Evolutionary conservation across 192 early-diverging fungal genomes (phyloP).

Genomic region (Ramicandelaber brevisporus): DNA sequence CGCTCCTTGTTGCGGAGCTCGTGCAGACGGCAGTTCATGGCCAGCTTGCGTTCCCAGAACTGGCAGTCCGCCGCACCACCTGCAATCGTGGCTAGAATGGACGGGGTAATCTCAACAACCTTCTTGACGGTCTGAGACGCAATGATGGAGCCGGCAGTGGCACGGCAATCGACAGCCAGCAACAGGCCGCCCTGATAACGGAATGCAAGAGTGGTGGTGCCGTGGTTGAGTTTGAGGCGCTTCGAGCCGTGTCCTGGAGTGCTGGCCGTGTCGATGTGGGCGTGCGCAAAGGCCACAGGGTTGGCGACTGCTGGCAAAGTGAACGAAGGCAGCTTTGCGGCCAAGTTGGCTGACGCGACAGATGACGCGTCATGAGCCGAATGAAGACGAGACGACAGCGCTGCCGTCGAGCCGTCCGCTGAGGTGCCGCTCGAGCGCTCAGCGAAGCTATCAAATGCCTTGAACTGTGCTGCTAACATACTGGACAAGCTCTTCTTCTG

Average conservation of each 20-base stretch:
- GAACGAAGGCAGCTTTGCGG: too few species aligned
- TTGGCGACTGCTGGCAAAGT: constrained; percentile 16
- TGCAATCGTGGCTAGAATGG: constrained; percentile 94
- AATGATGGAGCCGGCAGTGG: constrained; percentile 55
- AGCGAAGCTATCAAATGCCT: too few species aligned
- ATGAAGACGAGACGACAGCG: too few species aligned
- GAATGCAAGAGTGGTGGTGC: constrained; percentile 96
- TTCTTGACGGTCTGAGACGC: constrained; percentile 92
- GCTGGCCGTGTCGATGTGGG: constrained; percentile 52
- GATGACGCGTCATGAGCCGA: too few species aligned
- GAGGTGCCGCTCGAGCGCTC: too few species aligned
- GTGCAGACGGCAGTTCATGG: constrained; percentile 75
- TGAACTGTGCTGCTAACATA: too few species aligned
- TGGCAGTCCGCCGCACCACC: constrained; percentile 97
- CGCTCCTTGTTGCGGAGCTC: constrained; percentile 96
- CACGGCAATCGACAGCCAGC: constrained; percentile 89
- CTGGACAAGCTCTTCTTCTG: too few species aligned
- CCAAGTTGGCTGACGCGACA: too few species aligned
- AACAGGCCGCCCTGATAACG: constrained; percentile 86
- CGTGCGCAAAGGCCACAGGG: constrained; percentile 68
- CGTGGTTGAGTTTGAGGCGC: constrained; percentile 79
- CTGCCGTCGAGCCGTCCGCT: too few species aligned
- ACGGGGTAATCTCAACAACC: constrained; percentile 98
- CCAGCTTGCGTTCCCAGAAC: constrained; percentile 96
- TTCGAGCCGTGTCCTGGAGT: constrained; percentile 40